Conservation (phyloP, 2,329 filamentous ascomycete genomes). For the Lecanoromycetidae sp. region DNA sequence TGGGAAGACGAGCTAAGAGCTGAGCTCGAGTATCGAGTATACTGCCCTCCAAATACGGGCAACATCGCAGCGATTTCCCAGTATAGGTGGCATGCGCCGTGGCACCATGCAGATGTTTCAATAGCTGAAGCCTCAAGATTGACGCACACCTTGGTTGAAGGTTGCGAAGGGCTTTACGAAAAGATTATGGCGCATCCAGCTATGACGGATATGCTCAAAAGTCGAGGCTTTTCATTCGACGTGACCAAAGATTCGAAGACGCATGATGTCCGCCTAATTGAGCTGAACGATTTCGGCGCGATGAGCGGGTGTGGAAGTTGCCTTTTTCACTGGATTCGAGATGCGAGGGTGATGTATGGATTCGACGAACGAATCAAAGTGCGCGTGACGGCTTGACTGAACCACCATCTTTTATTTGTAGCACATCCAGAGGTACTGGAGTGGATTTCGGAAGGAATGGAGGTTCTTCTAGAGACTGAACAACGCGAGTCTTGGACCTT, state of each 20-base stretch:
- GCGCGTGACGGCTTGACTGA: background rate
- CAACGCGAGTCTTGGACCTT: too few relatives aligned
- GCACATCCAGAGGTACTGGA: too few relatives aligned
- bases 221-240: slow-evolving; percentile 35
- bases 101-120: slow-evolving; percentile 18
- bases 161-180: slow-evolving; percentile 19
- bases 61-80: slow-evolving; percentile 32
- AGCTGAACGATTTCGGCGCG: slow-evolving; percentile 36
- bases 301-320: slow-evolving; percentile 35
- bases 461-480: too few relatives aligned
- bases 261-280: slow-evolving; percentile 26
- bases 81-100: slow-evolving; percentile 31
- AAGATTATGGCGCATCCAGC: slow-evolving; percentile 23
- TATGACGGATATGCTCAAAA: slow-evolving; percentile 16
- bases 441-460: too few relatives aligned
- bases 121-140: slow-evolving; percentile 11
- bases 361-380: slow-evolving; percentile 15
- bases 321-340: slow-evolving; percentile 35
- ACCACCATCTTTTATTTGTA: too few relatives aligned
- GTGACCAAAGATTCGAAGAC: slow-evolving; percentile 27
- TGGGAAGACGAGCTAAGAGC: slow-evolving; percentile 32
- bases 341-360: slow-evolving; percentile 30
- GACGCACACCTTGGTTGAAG: slow-evolving; percentile 18
- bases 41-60: slow-evolving; percentile 28
- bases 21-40: slow-evolving; percentile 33